Evolutionary conservation across 2,329 filamentous ascomycete species (phyloP).

Genomic region (Colletotrichum godetiae): DNA sequence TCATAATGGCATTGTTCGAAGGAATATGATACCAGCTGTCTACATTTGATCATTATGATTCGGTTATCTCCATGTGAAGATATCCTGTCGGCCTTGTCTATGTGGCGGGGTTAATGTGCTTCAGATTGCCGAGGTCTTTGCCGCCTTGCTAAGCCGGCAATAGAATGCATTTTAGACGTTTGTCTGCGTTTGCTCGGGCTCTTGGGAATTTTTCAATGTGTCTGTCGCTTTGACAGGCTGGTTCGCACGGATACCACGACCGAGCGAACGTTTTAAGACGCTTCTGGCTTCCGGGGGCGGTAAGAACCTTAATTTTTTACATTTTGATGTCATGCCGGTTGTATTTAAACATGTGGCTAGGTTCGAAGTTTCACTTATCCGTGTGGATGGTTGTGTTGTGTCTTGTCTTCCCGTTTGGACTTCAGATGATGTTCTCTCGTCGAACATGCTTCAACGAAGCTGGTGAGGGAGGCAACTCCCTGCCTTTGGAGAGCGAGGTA

Average conservation of each 20-base stretch:
- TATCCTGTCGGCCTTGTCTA: too few relatives aligned
- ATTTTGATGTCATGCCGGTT: not conserved
- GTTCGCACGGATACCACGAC: not conserved
- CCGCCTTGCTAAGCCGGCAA: too few relatives aligned
- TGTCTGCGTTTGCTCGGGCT: not conserved
- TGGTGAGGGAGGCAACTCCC: not conserved
- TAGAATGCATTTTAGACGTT: not conserved
- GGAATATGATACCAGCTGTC: not conserved
- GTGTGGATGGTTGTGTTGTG: not conserved
- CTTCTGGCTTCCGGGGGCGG: not conserved
- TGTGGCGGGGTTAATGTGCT: too few relatives aligned
- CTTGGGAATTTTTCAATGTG: not conserved
- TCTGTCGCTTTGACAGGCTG: not conserved
- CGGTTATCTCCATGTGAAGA: not conserved
- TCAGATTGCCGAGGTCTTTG: too few relatives aligned
- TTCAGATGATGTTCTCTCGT: not conserved
- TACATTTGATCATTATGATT: not conserved
- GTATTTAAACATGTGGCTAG: too few relatives aligned
- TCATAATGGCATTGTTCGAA: not conserved
- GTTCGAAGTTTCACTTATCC: not conserved
- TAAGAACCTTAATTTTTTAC: not conserved
- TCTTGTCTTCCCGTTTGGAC: not conserved
- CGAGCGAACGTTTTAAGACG: not conserved
- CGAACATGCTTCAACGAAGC: too few relatives aligned
- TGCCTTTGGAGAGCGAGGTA: not conserved